Evolutionary conservation across 371 early-diverging fungal species (phyloP).

Genomic region (Mucor indicus): DNA sequence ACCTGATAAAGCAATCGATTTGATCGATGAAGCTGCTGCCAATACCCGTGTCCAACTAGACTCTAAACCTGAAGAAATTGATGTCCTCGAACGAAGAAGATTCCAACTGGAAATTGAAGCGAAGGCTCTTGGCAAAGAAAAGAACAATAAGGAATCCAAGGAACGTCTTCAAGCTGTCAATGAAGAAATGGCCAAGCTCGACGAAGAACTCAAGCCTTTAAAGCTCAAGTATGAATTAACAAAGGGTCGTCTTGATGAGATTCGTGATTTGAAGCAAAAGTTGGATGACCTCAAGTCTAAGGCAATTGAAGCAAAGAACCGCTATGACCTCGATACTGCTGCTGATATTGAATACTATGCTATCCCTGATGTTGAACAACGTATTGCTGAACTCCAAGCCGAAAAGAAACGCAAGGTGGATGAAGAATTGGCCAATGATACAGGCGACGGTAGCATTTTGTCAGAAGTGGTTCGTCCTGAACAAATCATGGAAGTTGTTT

Average conservation of each 20-base stretch:
- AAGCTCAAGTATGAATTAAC: constrained; percentile 85
- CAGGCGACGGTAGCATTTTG: constrained; percentile 41
- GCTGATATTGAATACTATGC: constrained; percentile 87
- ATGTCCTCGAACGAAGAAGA: constrained; percentile 84
- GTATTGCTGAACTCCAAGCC: constrained; percentile 55
- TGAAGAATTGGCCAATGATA: constrained; percentile 47
- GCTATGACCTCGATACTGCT: constrained; percentile 71
- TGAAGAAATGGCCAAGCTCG: constrained; percentile 78
- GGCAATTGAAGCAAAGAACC: constrained; percentile 82
- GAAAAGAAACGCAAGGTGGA: constrained; percentile 59
- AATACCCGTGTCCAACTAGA: constrained; percentile 93
- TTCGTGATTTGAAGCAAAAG: constrained; percentile 83
- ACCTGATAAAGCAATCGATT: constrained; percentile 87
- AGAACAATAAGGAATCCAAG: constrained; percentile 75
- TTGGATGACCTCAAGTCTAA: constrained; percentile 84
- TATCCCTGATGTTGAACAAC: constrained; percentile 78
- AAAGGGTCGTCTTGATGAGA: constrained; percentile 81
- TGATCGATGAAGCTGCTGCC: constrained; percentile 93
- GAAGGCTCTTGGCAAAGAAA: constrained; percentile 90
- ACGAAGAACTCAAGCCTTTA: constrained; percentile 87
- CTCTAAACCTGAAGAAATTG: constrained; percentile 94
- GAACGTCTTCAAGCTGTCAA: constrained; percentile 76
- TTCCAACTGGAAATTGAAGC: constrained; percentile 95
- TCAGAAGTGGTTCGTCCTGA: constrained; percentile 85
- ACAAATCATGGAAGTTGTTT: constrained; percentile 85